Evolutionary conservation across 2,329 filamentous ascomycete genomes (phyloP).

Genomic region (Botrytis squamosa): DNA sequence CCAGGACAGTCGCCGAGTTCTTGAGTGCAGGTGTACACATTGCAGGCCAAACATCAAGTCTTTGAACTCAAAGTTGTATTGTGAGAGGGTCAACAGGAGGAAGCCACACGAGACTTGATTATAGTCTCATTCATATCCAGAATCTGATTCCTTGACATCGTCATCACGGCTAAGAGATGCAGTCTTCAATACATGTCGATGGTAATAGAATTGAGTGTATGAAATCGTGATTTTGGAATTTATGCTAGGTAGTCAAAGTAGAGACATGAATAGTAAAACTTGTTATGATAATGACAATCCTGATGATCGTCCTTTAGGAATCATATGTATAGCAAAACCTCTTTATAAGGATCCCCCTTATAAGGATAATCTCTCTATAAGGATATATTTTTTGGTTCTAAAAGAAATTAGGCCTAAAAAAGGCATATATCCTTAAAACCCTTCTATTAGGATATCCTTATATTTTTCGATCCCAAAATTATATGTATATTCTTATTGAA

Average conservation of each 20-base stretch:
- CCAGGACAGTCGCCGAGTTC: neutral
- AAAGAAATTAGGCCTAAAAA: too few relatives aligned
- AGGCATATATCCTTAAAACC: too few relatives aligned
- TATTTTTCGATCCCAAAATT: too few relatives aligned
- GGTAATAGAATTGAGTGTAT: neutral
- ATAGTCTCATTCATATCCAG: neutral
- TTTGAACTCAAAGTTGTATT: neutral
- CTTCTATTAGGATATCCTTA: too few relatives aligned
- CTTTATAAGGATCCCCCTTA: too few relatives aligned
- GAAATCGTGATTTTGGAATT: neutral
- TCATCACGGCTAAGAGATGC: neutral
- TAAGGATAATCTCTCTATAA: too few relatives aligned
- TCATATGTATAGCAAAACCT: too few relatives aligned
- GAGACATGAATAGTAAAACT: neutral
- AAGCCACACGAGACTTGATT: neutral
- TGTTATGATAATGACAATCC: neutral
- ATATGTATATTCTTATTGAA: too few relatives aligned
- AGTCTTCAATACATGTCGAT: neutral
- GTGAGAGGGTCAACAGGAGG: neutral
- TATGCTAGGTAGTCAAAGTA: neutral
- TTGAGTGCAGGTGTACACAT: neutral
- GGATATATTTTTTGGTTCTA: too few relatives aligned
- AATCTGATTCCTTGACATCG: neutral
- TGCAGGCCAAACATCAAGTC: neutral
- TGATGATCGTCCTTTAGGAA: neutral